These are phyloP conservation scores for Dissophora ornata DNA, from an alignment of 192 early-diverging fungal species.

Conservation along the genomic window DNA sequence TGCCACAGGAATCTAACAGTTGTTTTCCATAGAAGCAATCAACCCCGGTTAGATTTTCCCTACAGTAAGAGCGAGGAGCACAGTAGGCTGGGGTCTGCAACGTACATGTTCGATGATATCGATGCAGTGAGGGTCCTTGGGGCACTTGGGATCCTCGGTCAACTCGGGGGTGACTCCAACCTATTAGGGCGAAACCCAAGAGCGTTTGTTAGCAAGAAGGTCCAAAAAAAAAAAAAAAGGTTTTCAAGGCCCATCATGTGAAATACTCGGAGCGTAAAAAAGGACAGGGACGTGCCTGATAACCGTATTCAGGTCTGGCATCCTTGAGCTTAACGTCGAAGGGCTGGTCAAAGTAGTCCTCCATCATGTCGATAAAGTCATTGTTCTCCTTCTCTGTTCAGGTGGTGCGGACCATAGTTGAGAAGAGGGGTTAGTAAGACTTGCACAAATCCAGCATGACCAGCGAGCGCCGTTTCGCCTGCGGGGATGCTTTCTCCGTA, in stretches of 20 bases:
- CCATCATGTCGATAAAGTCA: slow-evolving; percentile 68
- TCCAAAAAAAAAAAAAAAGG: not conserved
- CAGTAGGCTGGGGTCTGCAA: no score
- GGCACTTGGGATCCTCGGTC: slow-evolving; percentile 75
- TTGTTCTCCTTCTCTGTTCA: slow-evolving; percentile 54
- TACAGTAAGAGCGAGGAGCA: no score
- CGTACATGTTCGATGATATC: slow-evolving; percentile 61
- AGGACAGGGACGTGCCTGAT: slow-evolving; percentile 44
- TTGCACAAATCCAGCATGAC: no score
- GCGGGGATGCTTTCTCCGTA: no score
- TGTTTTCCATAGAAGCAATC: no score
- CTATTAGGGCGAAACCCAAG: slow-evolving; percentile 1
- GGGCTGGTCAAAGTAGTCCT: slow-evolving; percentile 77
- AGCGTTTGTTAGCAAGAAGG: not conserved
- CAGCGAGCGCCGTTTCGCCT: no score
- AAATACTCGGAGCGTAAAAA: not conserved
- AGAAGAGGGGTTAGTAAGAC: no score
- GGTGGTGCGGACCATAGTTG: no score
- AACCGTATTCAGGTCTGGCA: slow-evolving; percentile 68
- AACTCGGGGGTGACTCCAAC: slow-evolving; percentile 73
- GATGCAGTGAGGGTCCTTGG: slow-evolving; percentile 67
- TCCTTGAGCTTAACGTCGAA: slow-evolving; percentile 70
- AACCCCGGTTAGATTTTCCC: no score
- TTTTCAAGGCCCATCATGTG: not conserved
- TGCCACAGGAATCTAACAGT: slow-evolving; percentile 61